These are phyloP conservation scores for Erodium texanum DNA, from an alignment of 441 rosid species.

Conservation along the genomic window DNA sequence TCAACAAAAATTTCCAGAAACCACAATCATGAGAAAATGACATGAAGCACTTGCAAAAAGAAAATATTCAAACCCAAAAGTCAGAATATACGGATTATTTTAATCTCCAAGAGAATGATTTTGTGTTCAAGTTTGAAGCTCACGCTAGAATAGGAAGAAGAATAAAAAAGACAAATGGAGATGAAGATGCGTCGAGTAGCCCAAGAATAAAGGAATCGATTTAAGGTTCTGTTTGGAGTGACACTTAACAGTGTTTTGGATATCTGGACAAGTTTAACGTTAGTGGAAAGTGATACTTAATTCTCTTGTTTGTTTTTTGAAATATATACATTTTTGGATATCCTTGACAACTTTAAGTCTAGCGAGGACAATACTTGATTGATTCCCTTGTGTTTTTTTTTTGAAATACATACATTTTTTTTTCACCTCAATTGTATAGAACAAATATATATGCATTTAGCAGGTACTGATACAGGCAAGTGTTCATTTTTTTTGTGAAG, in stretches of 20 bases:
- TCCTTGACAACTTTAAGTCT: too few relatives aligned
- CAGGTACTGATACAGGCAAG: too few relatives aligned
- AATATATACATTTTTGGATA: too few relatives aligned
- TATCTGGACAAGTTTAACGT: neutral
- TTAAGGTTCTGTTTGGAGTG: neutral
- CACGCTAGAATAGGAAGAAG: neutral
- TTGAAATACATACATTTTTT: too few relatives aligned
- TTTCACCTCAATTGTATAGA: too few relatives aligned
- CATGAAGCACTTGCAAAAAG: neutral
- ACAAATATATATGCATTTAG: too few relatives aligned
- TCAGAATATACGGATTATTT: slow-evolving; percentile 6
- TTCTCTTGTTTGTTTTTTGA: neutral
- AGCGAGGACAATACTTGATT: too few relatives aligned
- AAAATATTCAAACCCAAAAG: slow-evolving; percentile 5
- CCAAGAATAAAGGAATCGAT: neutral
- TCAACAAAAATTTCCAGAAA: neutral
- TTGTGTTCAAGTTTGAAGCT: neutral
- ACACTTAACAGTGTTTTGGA: neutral
- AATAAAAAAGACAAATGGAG: neutral
- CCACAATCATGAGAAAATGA: slow-evolving; percentile 10
- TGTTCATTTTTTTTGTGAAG: too few relatives aligned
- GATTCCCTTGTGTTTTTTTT: neutral
- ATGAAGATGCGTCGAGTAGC: neutral
- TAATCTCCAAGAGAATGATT: too few relatives aligned
- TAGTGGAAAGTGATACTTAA: neutral